These are phyloP conservation scores for Tricholomella constricta DNA, from an alignment of 768 basidiomycete genomes.

Conservation along the genomic window DNA sequence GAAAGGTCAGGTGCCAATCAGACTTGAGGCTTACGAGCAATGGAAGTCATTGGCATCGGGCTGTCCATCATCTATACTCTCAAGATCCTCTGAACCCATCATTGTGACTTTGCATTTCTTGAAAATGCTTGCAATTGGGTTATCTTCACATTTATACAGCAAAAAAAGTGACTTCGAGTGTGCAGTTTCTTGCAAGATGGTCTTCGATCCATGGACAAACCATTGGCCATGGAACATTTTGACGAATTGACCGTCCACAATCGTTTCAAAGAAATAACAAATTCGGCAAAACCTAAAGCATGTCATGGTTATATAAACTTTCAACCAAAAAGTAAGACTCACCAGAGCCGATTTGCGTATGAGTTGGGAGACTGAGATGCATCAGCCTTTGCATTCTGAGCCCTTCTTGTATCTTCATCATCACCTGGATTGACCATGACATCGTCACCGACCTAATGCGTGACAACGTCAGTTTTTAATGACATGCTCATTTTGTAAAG, in stretches of 20 bases:
- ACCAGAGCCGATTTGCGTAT: constrained; percentile 66
- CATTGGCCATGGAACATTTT: constrained; percentile 75
- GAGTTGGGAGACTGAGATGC: constrained; percentile 52
- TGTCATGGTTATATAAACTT: neutral
- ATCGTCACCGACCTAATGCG: constrained; percentile 57
- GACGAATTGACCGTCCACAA: constrained; percentile 17
- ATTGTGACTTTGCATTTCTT: constrained; percentile 56
- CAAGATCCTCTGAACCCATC: constrained; percentile 42
- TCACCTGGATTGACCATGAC: constrained; percentile 64
- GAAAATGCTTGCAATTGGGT: constrained; percentile 55
- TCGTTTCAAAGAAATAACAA: constrained; percentile 57
- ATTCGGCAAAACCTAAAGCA: constrained; percentile 68
- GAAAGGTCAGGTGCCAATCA: neutral
- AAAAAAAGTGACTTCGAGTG: constrained; percentile 63
- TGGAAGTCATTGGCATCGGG: constrained; percentile 52
- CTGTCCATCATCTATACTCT: constrained; percentile 45
- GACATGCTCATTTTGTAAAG: neutral
- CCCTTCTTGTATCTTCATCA: constrained; percentile 44
- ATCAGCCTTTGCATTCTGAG: constrained; percentile 38
- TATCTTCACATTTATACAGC: constrained; percentile 57
- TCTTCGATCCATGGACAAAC: constrained; percentile 67
- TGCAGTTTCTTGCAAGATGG: constrained; percentile 63
- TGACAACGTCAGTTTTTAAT: neutral
- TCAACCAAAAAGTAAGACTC: constrained; percentile 19
- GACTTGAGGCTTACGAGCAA: constrained; percentile 45